Base-by-base conservation (phyloP, 1,284 basidiomycete genomes). In the Cryptococcus sp. region DNA sequence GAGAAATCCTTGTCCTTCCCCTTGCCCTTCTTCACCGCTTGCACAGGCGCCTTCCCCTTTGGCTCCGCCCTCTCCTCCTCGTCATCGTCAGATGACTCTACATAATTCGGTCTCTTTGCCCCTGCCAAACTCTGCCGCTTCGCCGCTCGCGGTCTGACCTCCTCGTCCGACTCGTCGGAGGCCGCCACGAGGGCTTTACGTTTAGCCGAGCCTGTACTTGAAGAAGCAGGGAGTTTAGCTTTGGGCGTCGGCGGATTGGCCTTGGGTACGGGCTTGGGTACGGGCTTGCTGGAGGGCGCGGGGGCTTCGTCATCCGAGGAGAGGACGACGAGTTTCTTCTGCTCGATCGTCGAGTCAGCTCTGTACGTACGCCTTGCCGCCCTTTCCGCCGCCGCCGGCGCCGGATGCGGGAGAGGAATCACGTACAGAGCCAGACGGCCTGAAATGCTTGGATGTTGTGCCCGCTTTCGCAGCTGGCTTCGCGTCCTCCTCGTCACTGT, bases 401-500 rank as follows among this genome's bases (percentile, higher is more conserved):
- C n/a, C n/a, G n/a, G n/a, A n/a, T n/a, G n/a, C n/a, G n/a, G n/a
- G n/a, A n/a, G n/a, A 20, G 35, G 0, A 46, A 35, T 52, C 20
- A 42, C 9, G 16, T 43, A 53, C 4, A 2, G 50, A 39, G 12
- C 7, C 4, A 20, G 37, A 50, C 63, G 60, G 59, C n/a, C 49
- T 15, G 46, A 69, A 71, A 51, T 72, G 68, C 50, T 72, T 74
- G 23, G 70, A 71, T 1, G 66, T 67, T 0, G 63, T 61, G 9
- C 57, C 35, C n/a, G 24, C 38, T 18, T 51, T 52, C 16, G 54
- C 5, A 62, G 56, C 44, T 9, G 64, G 60, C 50, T 61, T 62
- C 35, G 35, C 37, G 21, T 67, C 61, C 44, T 75, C 73, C 20
- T 73, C 73, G 40, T 73, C 72, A 51, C 71, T 73, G 51, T 72